Conservation (phyloP, 441 rosid species). For the Brassica balearica region DNA sequence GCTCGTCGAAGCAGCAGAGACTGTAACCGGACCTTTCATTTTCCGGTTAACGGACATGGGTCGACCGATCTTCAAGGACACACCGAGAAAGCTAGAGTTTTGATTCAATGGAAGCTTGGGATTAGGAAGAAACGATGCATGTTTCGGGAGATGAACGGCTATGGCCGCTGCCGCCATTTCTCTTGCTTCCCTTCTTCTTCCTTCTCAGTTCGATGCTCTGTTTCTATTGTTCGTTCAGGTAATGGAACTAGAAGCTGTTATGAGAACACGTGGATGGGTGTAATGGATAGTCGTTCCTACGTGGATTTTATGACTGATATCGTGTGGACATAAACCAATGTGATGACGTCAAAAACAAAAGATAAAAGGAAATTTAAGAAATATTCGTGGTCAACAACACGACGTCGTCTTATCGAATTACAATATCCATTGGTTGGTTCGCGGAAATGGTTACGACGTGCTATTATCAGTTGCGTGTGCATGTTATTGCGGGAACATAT, state of each 20-base stretch:
- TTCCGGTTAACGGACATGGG: constrained; percentile 52
- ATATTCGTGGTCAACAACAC: no score
- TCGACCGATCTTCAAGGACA: constrained; percentile 55
- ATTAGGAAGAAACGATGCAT: no score
- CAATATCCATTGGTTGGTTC: no score
- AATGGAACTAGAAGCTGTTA: constrained; percentile 32
- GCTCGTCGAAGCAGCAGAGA: constrained; percentile 56
- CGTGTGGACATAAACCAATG: no score
- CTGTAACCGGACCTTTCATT: constrained; percentile 47
- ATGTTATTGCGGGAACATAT: no score
- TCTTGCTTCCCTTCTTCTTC: constrained; percentile 29
- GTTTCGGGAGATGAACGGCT: constrained; percentile 58
- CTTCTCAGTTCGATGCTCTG: background rate
- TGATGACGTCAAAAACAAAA: no score
- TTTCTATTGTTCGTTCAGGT: background rate
- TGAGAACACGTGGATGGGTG: constrained; percentile 3
- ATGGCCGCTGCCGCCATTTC: constrained; percentile 60
- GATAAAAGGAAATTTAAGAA: no score
- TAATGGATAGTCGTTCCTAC: no score
- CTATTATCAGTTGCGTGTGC: no score
- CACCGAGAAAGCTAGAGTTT: constrained; percentile 52
- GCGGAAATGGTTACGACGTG: no score
- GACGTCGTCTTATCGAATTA: no score
- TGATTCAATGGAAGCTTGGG: constrained; percentile 44
- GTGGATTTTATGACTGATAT: no score